Evolutionary conservation across 257 asterid species (phyloP), one percentile per base, ranked within the genome.

Genomic region (Fraxinus pennsylvanica): DNA sequence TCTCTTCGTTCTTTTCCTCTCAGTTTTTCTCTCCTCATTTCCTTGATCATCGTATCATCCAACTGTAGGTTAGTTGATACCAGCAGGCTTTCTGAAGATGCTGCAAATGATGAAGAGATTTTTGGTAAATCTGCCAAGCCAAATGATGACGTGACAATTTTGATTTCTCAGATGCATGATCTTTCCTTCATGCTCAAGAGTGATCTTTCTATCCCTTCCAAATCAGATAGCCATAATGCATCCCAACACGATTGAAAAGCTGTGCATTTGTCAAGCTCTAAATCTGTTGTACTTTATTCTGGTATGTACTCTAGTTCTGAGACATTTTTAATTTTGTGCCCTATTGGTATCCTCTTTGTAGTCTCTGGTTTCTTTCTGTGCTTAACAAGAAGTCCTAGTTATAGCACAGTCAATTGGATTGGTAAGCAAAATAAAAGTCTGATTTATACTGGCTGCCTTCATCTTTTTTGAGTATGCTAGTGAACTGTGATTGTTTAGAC

Each of bases 141-240:
- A 15, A 81, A 69, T 22, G 78, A 81, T 41, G 84, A 74, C 41
- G 77, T 76, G 25, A 67, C 83, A 43, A 65, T 75, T 76, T 50
- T 83, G 76, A 61, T 85, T 75, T 87, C 81, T 0, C 78, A 81
- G 87, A 87, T 81, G 86, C 91, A 81, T 75, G 89, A 87, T 83
- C 91, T 87, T 65, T 81, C 91, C 52, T 87, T 87, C 78, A 87
- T 87, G 91, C 87, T 87, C 25, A 84, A 81, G 15, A 52, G 66
- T 69, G 79, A 77, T 33, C 86, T 85, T 19, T 81, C 86, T 45
- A 22, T 83, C 27, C 91, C 91, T 45, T 54, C 87, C 15, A 83
- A 83, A 71, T 69, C 82, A 17, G 84, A 77, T 9, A 30, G 32
- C 69, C 32, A 63, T 1, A 25, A 63, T 63, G 14, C 69, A 33